phyloP scores from a whole-genome alignment of 1,284 basidiomycete genomes.

The Moesziomyces parantarcticus region DNA sequence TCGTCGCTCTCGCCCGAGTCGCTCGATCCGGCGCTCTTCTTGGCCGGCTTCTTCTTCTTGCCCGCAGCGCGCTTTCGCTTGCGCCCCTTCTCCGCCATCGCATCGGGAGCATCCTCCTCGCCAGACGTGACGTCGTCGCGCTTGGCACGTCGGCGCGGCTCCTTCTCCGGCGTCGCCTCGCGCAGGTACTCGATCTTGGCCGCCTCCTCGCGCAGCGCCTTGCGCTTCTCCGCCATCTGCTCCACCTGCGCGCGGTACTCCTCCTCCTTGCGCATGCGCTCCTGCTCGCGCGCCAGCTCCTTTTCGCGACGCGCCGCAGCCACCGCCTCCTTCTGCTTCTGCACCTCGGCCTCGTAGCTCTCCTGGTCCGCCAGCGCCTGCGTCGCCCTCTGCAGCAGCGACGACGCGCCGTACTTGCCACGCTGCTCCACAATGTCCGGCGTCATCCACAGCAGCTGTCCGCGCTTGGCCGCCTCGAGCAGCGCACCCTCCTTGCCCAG shows the following conservation, averaged over 20 bases:
- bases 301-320: conserved; percentile 53
- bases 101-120: conserved; percentile 48
- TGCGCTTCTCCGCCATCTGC: conserved; percentile 58
- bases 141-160: conserved; percentile 40
- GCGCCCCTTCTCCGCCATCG: conserved; percentile 27
- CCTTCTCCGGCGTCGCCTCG: conserved; percentile 48
- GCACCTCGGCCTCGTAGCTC: conserved; percentile 52
- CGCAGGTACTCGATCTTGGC: conserved; percentile 59
- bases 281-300: conserved; percentile 54
- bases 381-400: conserved; percentile 50
- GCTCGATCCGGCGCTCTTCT: conserved; percentile 38
- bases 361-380: conserved; percentile 53
- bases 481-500: conserved; percentile 39
- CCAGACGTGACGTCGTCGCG: conserved; percentile 42
- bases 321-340: conserved; percentile 47
- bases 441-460: conserved; percentile 59
- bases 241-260: conserved; percentile 55
- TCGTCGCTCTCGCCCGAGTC: conserved; percentile 32
- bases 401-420: conserved; percentile 61
- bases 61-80: conserved; percentile 32
- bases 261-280: conserved; percentile 54
- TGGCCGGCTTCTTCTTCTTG: conserved; percentile 38
- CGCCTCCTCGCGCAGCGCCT: conserved; percentile 56
- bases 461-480: conserved; percentile 51
- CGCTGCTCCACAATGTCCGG: conserved; percentile 65